Evolutionary conservation across 1,284 basidiomycete species (phyloP).

Genomic region (Phellopilus nigrolimitatus): DNA sequence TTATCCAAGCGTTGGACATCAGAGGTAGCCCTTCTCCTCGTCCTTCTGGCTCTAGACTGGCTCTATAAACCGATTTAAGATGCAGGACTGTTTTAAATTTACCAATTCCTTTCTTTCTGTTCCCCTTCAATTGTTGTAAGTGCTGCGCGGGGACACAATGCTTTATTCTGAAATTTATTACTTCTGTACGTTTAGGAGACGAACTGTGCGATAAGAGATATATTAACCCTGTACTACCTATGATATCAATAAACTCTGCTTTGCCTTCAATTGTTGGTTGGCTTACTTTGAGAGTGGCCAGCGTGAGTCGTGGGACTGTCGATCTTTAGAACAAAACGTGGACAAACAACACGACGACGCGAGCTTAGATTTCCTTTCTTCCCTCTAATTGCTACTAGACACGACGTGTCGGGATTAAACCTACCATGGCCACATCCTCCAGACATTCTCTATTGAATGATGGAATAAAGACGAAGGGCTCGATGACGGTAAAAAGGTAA

Average conservation of each 20-base stretch:
- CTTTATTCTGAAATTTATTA: background rate
- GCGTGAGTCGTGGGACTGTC: no score
- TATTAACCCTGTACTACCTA: background rate
- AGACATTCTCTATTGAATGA: no score
- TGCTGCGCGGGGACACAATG: background rate
- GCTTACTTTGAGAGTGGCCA: no score
- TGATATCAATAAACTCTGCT: no score
- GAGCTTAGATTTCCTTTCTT: background rate
- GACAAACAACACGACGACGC: background rate
- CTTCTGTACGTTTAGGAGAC: background rate
- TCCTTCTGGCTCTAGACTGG: slow-evolving; percentile 32
- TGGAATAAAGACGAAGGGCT: no score
- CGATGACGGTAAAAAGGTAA: no score
- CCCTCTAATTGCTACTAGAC: no score
- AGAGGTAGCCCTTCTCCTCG: slow-evolving; percentile 15
- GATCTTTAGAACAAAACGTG: background rate
- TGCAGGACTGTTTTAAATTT: background rate
- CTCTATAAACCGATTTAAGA: slow-evolving; percentile 19
- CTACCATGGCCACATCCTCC: no score
- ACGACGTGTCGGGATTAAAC: no score
- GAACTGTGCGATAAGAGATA: no score
- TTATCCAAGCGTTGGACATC: slow-evolving; percentile 51
- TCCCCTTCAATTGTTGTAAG: no score
- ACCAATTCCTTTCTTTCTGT: background rate
- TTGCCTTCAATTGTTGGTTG: no score